Evolutionary conservation across 768 basidiomycete genomes (phyloP).

Genomic region (Trametes gibbosa): DNA sequence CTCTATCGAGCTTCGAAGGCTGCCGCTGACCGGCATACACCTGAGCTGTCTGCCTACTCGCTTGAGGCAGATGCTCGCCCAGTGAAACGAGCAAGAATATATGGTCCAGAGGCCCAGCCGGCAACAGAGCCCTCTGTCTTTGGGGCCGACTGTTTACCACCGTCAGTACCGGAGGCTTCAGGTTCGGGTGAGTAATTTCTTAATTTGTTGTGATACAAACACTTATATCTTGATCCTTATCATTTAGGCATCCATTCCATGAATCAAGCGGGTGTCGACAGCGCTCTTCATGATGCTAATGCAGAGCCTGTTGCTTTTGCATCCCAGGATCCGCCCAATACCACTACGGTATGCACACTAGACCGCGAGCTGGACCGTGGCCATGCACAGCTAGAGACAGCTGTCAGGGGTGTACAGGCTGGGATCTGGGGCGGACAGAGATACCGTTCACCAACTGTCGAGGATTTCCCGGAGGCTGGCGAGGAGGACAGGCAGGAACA

Average conservation of each 20-base stretch:
- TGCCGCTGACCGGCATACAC: neutral
- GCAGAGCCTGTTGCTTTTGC: too few relatives aligned
- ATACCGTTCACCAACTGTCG: neutral
- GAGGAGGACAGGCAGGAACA: neutral
- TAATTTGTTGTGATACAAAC: too few relatives aligned
- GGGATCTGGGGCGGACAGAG: neutral
- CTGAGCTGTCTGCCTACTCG: neutral
- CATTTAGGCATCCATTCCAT: too few relatives aligned
- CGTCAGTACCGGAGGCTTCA: too few relatives aligned
- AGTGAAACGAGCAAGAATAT: neutral
- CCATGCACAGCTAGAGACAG: neutral
- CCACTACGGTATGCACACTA: too few relatives aligned
- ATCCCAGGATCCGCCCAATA: too few relatives aligned
- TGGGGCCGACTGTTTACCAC: neutral
- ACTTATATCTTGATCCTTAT: too few relatives aligned
- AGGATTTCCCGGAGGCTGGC: neutral
- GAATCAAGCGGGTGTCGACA: too few relatives aligned
- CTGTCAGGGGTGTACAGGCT: neutral
- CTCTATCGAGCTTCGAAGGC: neutral
- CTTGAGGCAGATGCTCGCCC: neutral
- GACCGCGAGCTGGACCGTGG: too few relatives aligned
- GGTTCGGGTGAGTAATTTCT: too few relatives aligned
- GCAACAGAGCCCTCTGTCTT: neutral
- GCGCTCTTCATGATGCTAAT: too few relatives aligned
- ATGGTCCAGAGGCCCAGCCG: neutral